phyloP scores from a whole-genome alignment of 129 eudicot genomes.

The Helichrysum umbraculigerum region DNA sequence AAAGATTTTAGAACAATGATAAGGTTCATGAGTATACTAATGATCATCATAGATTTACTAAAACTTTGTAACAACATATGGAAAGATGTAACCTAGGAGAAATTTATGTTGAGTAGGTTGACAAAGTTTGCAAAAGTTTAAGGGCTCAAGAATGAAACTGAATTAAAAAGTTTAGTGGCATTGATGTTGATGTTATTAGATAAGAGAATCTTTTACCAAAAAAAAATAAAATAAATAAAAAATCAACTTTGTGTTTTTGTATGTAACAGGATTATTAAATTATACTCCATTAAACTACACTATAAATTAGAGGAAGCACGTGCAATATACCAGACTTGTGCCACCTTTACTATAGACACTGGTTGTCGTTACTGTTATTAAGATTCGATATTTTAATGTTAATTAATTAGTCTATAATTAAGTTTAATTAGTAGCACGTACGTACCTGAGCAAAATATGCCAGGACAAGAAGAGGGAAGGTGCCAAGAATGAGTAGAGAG shows the following conservation, averaged over 20 bases:
- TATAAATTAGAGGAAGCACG: constrained; percentile 47
- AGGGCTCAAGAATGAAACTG: constrained; percentile 33
- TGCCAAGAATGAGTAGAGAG: constrained; percentile 83
- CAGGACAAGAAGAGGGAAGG: constrained; percentile 93
- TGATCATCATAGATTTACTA: not conserved
- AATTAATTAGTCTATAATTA: constrained; percentile 10
- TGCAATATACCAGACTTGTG: constrained; percentile 42
- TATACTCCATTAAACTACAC: constrained; percentile 9
- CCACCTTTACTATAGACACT: constrained; percentile 29
- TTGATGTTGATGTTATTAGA: constrained; percentile 36
- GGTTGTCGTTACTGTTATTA: constrained; percentile 45
- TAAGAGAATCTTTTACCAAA: constrained; percentile 32
- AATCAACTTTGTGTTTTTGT: not conserved
- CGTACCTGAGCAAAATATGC: constrained; percentile 97
- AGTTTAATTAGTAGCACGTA: constrained; percentile 3
- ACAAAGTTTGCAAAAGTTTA: constrained; percentile 20
- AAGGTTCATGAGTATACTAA: not conserved
- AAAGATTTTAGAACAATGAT: not conserved
- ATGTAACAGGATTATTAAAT: constrained; percentile 31
- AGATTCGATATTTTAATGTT: constrained; percentile 35
- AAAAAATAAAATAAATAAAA: no score
- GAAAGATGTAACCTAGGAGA: constrained; percentile 9
- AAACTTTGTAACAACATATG: not conserved
- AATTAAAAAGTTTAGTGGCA: constrained; percentile 25
- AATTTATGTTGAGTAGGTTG: not conserved